A percentile compares a stretch with the other conserved stretches of the same genome.
These are phyloP conservation scores for Trypanosoma congolense DNA, from an alignment of 208 protist genomes.

Conservation along the genomic window DNA sequence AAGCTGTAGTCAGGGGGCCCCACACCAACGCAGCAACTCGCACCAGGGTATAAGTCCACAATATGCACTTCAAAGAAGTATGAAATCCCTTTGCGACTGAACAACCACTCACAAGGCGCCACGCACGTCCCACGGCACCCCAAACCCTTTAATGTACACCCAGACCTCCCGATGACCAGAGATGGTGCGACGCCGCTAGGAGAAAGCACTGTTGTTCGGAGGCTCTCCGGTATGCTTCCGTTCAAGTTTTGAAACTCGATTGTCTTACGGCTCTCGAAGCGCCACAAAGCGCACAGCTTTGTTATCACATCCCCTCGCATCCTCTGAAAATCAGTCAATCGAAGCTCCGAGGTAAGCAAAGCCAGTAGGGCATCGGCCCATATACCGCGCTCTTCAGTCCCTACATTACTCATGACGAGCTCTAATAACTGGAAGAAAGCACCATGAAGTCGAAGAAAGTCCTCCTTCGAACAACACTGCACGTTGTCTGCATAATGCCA, in stretches of 20 bases:
- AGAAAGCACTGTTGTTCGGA: constrained; percentile 43
- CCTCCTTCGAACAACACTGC: constrained; percentile 77
- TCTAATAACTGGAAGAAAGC: constrained; percentile 79
- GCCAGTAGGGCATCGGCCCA: constrained; percentile 60
- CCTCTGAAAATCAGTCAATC: constrained; percentile 51
- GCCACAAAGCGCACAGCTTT: constrained; percentile 27
- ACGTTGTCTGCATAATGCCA: constrained; percentile 84
- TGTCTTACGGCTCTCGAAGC: constrained; percentile 21
- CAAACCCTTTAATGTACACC: constrained; percentile 40
- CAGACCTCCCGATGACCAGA: constrained; percentile 47
- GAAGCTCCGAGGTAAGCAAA: constrained; percentile 53
- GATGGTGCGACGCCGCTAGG: constrained; percentile 30
- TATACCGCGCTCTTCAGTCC: constrained; percentile 17
- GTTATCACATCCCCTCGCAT: constrained; percentile 28
- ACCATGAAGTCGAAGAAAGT: constrained; percentile 66
- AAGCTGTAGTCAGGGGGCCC: constrained; percentile 74
- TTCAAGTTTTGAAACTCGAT: constrained; percentile 38
- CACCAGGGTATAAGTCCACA: constrained; percentile 53
- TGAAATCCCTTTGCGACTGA: constrained; percentile 11
- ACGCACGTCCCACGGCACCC: constrained; percentile 68
- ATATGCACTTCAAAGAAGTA: constrained; percentile 89
- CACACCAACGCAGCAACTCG: constrained; percentile 66
- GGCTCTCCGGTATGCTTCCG: constrained; percentile 35
- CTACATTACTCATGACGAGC: constrained; percentile 27
- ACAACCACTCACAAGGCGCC: constrained; percentile 49